Evolutionary conservation across 345 rosid species (phyloP).

Genomic region (Orychophragmus violaceus): DNA sequence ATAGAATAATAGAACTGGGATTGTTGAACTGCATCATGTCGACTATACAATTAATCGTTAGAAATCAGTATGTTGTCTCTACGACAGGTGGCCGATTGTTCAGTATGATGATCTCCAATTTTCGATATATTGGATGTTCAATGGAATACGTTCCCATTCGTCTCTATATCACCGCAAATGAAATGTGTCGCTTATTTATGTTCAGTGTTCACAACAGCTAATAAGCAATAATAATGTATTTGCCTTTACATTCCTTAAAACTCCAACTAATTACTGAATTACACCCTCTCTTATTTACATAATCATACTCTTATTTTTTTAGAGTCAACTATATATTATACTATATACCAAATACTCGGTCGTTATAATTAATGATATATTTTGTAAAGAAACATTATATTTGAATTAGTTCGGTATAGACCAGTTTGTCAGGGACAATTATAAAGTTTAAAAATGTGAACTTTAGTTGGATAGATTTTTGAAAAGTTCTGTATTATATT

Average conservation of each 20-base stretch:
- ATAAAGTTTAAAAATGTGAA: background rate
- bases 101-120: background rate
- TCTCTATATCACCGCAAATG: background rate
- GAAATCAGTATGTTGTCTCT: background rate
- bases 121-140: too few relatives aligned
- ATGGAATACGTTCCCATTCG: conserved; percentile 4
- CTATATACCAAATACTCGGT: background rate
- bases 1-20: background rate
- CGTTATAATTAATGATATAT: too few relatives aligned
- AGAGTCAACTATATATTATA: background rate
- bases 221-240: conserved; percentile 4
- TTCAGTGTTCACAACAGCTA: conserved; percentile 23
- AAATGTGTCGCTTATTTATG: conserved; percentile 11
- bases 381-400: too few relatives aligned
- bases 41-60: background rate
- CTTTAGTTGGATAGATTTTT: background rate
- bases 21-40: conserved; percentile 4
- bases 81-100: conserved; percentile 18
- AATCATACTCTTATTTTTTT: too few relatives aligned
- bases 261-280: too few relatives aligned
- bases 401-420: background rate
- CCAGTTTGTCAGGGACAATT: background rate
- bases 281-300: too few relatives aligned
- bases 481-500: background rate
- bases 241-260: too few relatives aligned